These are phyloP conservation scores for Cenchrus americanus DNA, from an alignment of 176 grass and related monocot species.

Conservation along the genomic window DNA sequence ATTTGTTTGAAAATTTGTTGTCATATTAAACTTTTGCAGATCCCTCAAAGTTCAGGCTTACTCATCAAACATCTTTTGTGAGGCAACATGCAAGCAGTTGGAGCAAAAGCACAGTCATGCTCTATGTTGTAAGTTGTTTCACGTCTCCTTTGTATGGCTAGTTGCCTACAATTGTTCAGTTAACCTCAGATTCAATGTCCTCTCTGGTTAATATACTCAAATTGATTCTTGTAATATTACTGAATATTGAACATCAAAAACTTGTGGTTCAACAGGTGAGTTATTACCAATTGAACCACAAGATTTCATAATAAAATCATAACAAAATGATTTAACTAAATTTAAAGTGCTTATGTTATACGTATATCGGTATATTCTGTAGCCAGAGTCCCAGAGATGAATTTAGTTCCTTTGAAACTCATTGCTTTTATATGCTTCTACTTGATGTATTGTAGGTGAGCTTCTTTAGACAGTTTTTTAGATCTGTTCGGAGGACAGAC, in stretches of 20 bases:
- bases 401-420: neutral
- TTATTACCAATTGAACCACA: neutral
- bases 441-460: constrained; percentile 56
- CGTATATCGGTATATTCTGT: neutral
- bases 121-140: constrained; percentile 73
- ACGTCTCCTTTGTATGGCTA: neutral
- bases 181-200: neutral
- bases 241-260: neutral
- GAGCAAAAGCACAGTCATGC: constrained; percentile 52
- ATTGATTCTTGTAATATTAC: neutral
- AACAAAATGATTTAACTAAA: constrained; percentile 12
- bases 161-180: neutral
- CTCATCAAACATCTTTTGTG: constrained; percentile 77
- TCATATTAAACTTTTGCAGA: constrained; percentile 49
- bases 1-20: constrained; percentile 27
- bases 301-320: neutral
- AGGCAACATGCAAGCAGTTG: constrained; percentile 62
- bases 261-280: neutral
- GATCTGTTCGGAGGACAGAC: constrained; percentile 73
- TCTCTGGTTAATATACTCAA: neutral
- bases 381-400: constrained; percentile 5
- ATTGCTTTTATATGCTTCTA: neutral
- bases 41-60: constrained; percentile 77
- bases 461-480: constrained; percentile 85
- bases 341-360: neutral